Base-by-base conservation (phyloP, 441 rosid species). In the Hura crepitans region DNA sequence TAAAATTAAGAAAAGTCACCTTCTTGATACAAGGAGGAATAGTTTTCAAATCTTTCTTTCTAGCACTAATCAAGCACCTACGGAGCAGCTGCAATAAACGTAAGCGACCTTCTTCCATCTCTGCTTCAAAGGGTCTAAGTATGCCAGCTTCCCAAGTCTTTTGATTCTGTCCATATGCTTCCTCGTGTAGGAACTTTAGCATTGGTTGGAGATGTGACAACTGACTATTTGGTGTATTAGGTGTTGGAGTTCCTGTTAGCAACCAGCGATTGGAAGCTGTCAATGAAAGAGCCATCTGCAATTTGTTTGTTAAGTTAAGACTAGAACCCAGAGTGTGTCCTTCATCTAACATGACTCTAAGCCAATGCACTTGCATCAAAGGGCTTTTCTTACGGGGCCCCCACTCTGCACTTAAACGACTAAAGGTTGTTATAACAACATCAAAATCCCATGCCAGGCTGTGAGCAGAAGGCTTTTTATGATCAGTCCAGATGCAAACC, bases 311-410 rank as follows among this genome's bases (percentile, higher is more conserved):
- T 89, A 90, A 79, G 83, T 72, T 86, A 70, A 95, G 84, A 81
- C 97, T 92, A 69, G 96, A 87, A 71, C 99, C 99, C 72, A 95
- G 97, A 72, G 97, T 95, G 80, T 95, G 97, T 69, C 99, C 99
- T 80, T 95, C 99, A 76, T 95, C 99, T 82, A 95, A 72, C 68
- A 95, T 85, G 80, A 92, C 76, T 82, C 97, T 88, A 66, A 85
- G 91, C 97, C 97, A 95, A 85, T 95, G 99, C 67, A 95, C 97
- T 79, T 92, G 90, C 88, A 81, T 84, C 83, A 95, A 75, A 66
- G 89, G 92, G 79, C 99, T 95, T 78, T 76, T 85, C 81, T 90
- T 89, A 66, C 70, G 85, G 60, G 85, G 86, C 25, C 87, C 78
- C 99, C 99, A 95, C 75, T 95, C 99, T 22, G 89, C 96, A 85